These are phyloP conservation scores for Murraya koenigii DNA, from an alignment of 345 rosid genomes.

Conservation along the genomic window DNA sequence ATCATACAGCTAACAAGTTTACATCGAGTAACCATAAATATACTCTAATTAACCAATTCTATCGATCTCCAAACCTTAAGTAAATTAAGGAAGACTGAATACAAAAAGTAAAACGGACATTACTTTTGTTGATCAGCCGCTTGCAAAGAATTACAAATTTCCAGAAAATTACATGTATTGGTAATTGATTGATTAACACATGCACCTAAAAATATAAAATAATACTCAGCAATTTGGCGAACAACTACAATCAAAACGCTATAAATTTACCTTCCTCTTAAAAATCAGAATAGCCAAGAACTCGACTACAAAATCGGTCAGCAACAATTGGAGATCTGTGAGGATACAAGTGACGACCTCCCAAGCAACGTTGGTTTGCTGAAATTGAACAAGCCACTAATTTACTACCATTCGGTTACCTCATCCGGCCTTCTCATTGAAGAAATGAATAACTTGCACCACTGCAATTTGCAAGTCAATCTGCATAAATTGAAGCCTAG, in stretches of 20 bases:
- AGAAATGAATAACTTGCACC: conserved; percentile 83
- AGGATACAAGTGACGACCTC: conserved; percentile 87
- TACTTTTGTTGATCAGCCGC: too few species aligned
- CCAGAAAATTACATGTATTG: too few species aligned
- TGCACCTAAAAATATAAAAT: too few species aligned
- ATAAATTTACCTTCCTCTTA: conserved; percentile 63
- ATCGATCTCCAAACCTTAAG: too few species aligned
- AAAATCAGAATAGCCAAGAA: conserved; percentile 96
- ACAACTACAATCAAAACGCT: not conserved
- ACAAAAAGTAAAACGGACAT: too few species aligned
- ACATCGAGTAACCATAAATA: not conserved
- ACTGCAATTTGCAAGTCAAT: conserved; percentile 77
- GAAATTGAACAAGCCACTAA: conserved; percentile 94
- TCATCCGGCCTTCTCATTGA: conserved; percentile 82
- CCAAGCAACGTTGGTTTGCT: conserved; percentile 88
- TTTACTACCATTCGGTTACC: conserved; percentile 95
- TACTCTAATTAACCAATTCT: too few species aligned
- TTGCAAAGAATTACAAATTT: too few species aligned
- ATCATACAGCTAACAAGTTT: not conserved
- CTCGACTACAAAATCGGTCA: conserved; percentile 65
- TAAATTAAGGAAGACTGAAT: too few species aligned
- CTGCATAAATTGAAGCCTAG: conserved; percentile 7
- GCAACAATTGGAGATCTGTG: conserved; percentile 50
- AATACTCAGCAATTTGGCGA: not conserved
- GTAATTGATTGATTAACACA: too few species aligned